These are phyloP conservation scores for Lycium barbarum DNA, from an alignment of 257 asterid genomes.

Conservation along the genomic window DNA sequence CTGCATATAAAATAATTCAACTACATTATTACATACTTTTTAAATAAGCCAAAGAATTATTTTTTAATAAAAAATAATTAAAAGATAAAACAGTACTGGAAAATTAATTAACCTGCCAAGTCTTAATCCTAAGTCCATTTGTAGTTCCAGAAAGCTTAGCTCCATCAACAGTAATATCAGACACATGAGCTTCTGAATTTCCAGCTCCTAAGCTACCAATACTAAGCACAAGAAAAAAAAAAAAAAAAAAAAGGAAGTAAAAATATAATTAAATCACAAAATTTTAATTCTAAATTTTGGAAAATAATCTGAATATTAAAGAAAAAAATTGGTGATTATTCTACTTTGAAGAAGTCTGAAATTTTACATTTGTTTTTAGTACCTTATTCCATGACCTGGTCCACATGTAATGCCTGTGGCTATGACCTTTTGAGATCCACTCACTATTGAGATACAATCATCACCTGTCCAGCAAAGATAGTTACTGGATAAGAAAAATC, in stretches of 20 bases:
- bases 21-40: background rate
- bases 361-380: background rate
- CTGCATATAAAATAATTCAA: slow-evolving; percentile 38
- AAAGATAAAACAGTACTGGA: background rate
- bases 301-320: background rate
- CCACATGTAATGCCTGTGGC: slow-evolving; percentile 68
- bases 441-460: slow-evolving; percentile 82
- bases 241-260: too few relatives aligned
- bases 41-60: background rate
- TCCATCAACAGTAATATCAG: slow-evolving; percentile 55
- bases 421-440: slow-evolving; percentile 59
- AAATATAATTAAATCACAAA: background rate
- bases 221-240: slow-evolving; percentile 42
- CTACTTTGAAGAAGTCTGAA: background rate
- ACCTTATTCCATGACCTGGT: slow-evolving; percentile 99
- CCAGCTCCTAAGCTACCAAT: slow-evolving; percentile 79
- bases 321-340: background rate
- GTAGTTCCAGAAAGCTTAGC: slow-evolving; percentile 62
- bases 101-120: slow-evolving; percentile 64
- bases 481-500: background rate
- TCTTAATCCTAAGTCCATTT: slow-evolving; percentile 76
- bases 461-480: slow-evolving; percentile 54
- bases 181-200: slow-evolving; percentile 54
- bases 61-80: background rate
- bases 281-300: background rate